Conservation (phyloP, 176 grass and related monocot genomes). For the Bolboschoenus planiculmis region DNA sequence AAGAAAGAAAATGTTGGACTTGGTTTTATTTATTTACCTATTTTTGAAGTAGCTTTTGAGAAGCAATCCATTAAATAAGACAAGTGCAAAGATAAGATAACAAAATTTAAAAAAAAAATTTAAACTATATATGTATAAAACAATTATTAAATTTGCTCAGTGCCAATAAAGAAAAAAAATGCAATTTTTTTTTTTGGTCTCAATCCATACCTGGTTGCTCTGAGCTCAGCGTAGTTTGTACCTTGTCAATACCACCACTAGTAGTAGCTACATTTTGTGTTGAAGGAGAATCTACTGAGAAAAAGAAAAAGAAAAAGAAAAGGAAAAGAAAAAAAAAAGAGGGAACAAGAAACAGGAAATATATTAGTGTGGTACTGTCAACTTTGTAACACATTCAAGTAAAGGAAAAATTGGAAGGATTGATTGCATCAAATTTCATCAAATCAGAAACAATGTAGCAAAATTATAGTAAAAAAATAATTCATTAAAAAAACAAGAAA, state of each 20-base stretch:
- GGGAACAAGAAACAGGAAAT: not conserved
- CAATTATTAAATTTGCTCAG: not conserved
- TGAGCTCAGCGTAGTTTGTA: not conserved
- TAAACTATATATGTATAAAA: not conserved
- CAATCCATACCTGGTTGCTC: constrained; percentile 15
- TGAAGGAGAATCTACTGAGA: constrained; percentile 18
- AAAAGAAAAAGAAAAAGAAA: not conserved
- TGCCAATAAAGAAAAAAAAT: not conserved
- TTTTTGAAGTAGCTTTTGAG: not conserved
- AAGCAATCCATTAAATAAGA: not conserved
- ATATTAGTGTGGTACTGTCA: not conserved
- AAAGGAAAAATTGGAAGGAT: constrained; percentile 19
- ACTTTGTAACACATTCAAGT: constrained; percentile 15
- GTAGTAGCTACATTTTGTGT: not conserved
- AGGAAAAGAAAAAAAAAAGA: not conserved
- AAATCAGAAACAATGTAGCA: not conserved
- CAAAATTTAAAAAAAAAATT: not conserved
- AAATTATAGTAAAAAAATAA: not conserved
- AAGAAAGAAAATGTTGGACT: not conserved
- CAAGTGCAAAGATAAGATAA: not conserved
- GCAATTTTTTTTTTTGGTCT: not conserved
- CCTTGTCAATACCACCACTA: not conserved
- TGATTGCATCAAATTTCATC: not conserved
- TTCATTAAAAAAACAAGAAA: not conserved
- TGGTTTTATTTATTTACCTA: not conserved